Percentiles rank a stretch among this genome's conserved stretches.
These are phyloP conservation scores for Talaromyces borbonicus DNA, from an alignment of 495 filamentous ascomycete species.

Conservation along the genomic window DNA sequence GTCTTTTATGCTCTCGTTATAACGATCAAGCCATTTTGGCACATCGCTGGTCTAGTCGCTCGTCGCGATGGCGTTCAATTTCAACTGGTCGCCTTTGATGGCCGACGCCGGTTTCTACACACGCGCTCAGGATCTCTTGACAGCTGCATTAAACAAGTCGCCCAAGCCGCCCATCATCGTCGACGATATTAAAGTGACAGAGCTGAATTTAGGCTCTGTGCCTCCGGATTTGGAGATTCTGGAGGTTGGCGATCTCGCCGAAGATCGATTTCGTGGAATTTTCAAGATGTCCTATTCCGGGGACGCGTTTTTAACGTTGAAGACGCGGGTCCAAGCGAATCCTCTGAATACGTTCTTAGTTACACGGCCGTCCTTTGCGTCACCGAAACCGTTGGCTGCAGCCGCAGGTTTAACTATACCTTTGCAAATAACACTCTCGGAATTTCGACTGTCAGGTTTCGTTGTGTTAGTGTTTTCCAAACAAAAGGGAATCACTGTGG, in stretches of 20 bases:
- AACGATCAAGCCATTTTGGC: constrained; percentile 1
- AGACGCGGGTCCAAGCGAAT: constrained; percentile 94
- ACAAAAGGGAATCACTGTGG: constrained; percentile 90
- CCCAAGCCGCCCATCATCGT: constrained; percentile 98
- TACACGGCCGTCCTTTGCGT: constrained; percentile 83
- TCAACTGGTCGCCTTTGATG: constrained; percentile 99
- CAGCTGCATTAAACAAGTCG: constrained; percentile 91
- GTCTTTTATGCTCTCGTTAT: constrained; percentile 1
- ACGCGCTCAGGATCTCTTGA: constrained; percentile 87
- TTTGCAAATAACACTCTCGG: constrained; percentile 88
- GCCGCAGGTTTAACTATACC: constrained; percentile 88
- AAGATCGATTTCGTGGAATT: constrained; percentile 94
- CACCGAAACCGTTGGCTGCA: constrained; percentile 86
- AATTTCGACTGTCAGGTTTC: constrained; percentile 94
- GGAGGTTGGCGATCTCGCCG: constrained; percentile 93
- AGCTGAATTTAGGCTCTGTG: constrained; percentile 87
- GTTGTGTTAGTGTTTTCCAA: constrained; percentile 95
- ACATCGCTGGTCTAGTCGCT: constrained; percentile 11
- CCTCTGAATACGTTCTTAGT: constrained; percentile 91
- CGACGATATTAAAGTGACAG: constrained; percentile 97
- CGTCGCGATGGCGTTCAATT: constrained; percentile 89
- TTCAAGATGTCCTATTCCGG: constrained; percentile 98
- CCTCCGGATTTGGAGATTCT: constrained; percentile 92
- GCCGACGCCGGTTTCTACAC: constrained; percentile 84
- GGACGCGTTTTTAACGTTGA: constrained; percentile 88